Evolutionary conservation across 176 grass and related monocot species (phyloP).

Genomic region (Eleusine indica): DNA sequence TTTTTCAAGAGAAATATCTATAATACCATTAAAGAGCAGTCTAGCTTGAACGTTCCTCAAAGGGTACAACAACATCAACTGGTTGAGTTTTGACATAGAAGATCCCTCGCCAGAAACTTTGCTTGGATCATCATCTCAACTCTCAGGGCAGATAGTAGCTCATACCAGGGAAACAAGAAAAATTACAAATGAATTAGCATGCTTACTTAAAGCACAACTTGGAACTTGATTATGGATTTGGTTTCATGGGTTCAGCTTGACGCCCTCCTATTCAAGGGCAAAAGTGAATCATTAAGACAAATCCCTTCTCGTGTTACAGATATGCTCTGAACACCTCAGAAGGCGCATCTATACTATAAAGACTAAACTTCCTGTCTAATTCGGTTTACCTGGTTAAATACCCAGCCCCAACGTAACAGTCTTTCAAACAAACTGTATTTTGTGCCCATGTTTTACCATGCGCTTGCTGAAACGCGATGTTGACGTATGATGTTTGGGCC

Average conservation of each 20-base stretch:
- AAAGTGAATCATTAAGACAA: conserved; percentile 39
- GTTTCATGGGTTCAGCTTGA: conserved; percentile 40
- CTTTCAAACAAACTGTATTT: no score
- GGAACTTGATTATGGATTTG: conserved; percentile 37
- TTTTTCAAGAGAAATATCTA: background rate
- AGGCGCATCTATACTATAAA: background rate
- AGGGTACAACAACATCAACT: background rate
- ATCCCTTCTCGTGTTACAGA: conserved; percentile 8
- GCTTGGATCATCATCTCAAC: background rate
- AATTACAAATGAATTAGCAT: conserved; percentile 15
- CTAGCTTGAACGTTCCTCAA: background rate
- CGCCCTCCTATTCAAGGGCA: conserved; percentile 56
- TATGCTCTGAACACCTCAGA: conserved; percentile 1
- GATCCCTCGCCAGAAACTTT: background rate
- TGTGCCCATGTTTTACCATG: no score
- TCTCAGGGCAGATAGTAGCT: background rate
- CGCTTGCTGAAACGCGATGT: no score
- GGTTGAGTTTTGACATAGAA: background rate
- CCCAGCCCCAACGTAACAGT: no score
- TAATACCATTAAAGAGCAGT: background rate
- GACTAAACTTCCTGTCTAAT: no score
- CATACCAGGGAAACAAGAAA: background rate
- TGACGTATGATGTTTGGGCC: no score
- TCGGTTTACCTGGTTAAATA: no score
- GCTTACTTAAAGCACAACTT: conserved; percentile 17